phyloP scores from a whole-genome alignment of 2,329 filamentous ascomycete species.

The Pseudofabraea citricarpa region DNA sequence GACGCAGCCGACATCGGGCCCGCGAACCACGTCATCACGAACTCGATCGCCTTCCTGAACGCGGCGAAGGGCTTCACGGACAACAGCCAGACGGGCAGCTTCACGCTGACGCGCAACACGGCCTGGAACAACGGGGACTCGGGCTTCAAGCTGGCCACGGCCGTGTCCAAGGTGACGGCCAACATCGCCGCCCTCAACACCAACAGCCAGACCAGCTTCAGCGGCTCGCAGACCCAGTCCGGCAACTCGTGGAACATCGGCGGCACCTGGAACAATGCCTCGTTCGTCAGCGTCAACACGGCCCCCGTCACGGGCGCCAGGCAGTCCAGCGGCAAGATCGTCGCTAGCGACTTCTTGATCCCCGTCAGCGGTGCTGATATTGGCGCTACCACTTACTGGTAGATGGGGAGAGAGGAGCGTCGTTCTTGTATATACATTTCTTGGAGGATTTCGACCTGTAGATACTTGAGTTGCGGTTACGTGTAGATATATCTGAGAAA shows the following conservation, averaged over 20 bases:
- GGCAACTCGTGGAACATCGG: conserved; percentile 39
- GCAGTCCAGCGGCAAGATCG: conserved; percentile 33
- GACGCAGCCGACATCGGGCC: conserved; percentile 29
- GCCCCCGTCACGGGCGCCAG: conserved; percentile 32
- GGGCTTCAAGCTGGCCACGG: conserved; percentile 33
- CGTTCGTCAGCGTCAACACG: conserved; percentile 33
- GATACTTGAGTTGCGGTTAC: too few relatives aligned
- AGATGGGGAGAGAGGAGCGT: too few relatives aligned
- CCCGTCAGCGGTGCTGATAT: conserved; percentile 32
- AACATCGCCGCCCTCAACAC: conserved; percentile 35
- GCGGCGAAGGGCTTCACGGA: conserved; percentile 41
- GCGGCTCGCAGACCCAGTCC: conserved; percentile 20
- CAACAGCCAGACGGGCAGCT: conserved; percentile 37
- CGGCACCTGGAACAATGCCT: conserved; percentile 32
- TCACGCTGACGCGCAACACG: conserved; percentile 37
- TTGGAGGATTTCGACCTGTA: too few relatives aligned
- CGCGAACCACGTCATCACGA: conserved; percentile 38
- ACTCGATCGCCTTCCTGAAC: conserved; percentile 40
- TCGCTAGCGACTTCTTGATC: conserved; percentile 36
- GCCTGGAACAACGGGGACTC: conserved; percentile 40
- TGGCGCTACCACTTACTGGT: conserved; percentile 33
- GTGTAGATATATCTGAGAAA: too few relatives aligned
- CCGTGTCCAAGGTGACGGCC: conserved; percentile 30
- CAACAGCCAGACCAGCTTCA: conserved; percentile 22
- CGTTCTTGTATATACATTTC: too few relatives aligned